Evolutionary conservation across 2,329 filamentous ascomycete species (phyloP), one percentile per base, ranked within the genome.

Genomic region (Dissoconium aciculare): DNA sequence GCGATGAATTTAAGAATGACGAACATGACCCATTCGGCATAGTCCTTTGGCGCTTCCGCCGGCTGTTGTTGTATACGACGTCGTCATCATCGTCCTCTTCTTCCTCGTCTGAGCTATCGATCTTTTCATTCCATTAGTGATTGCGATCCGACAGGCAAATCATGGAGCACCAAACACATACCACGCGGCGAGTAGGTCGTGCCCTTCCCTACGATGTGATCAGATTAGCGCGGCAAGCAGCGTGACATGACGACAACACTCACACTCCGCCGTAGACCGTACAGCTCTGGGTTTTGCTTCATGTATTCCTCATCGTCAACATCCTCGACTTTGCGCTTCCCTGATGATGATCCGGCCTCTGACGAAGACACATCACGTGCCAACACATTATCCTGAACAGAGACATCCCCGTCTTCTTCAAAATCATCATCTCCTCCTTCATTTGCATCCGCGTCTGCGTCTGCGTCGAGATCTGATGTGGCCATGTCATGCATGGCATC

Each of bases 261-360:
- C 75, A 89, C 85, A 63, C 89, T 98, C 61, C 89, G 73, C 46
- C 89, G 74, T 44, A 98, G 66, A 28, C 89, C 89, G 62, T 95
- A 98, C 5, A 98, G 66, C 58, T 93, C 84, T 26, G 89, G 89
- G 49, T 98, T 92, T 50, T 82, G 79, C 47, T 77, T 70, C 46
- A 95, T 93, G 51, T 75, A 85, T 27, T 84, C 76, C 36, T 89
- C 78, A 46, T 89, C 56, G 30, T 77, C 74, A 21, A 70, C 57
- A 25, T 45, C 37, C 53, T 51, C 66, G 55, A 54, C 53, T 46
- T 66, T 74, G 42, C 84, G 78, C 65, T 93, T 93, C 38, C 66
- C 58, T 29, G 68, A 69, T 50, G 73, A 68, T 40, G 67, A 68
- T 26, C 77, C 80, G 46, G 76, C 75, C 47, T 73, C 69, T 27